These are phyloP conservation scores for Cadophora gregata DNA, from an alignment of 2,329 filamentous ascomycete species.

Conservation along the genomic window DNA sequence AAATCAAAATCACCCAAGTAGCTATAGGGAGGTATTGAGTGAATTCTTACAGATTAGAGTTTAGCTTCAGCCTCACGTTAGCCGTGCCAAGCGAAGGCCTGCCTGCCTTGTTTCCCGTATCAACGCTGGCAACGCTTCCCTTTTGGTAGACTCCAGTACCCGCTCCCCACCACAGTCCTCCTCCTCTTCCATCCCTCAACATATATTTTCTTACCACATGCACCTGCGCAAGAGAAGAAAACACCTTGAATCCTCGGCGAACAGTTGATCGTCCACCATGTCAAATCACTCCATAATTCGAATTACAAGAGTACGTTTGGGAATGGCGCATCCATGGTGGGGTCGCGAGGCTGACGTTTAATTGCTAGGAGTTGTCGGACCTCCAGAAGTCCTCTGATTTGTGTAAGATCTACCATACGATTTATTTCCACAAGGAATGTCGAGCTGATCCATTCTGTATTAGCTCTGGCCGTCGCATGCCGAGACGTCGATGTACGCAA, in stretches of 20 bases:
- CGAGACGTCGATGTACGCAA: slow-evolving; percentile 87
- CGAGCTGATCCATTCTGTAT: slow-evolving; percentile 34
- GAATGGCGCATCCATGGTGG: slow-evolving; percentile 29
- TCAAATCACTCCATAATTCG: slow-evolving; percentile 87
- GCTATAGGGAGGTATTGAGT: too few relatives aligned
- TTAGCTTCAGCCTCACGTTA: slow-evolving; percentile 12
- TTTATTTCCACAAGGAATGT: slow-evolving; percentile 3
- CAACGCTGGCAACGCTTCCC: not conserved
- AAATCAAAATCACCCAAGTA: not conserved
- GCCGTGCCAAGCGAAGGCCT: slow-evolving; percentile 1
- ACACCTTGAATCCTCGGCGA: slow-evolving; percentile 14
- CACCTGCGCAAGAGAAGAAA: slow-evolving; percentile 25
- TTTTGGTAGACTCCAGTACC: not conserved
- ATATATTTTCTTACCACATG: slow-evolving; percentile 22
- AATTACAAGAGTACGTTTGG: slow-evolving; percentile 74
- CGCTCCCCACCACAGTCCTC: not conserved
- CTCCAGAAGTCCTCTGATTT: slow-evolving; percentile 85
- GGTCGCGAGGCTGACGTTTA: slow-evolving; percentile 46
- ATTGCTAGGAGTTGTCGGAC: slow-evolving; percentile 76
- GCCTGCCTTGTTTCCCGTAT: not conserved
- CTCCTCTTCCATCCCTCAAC: slow-evolving; percentile 6
- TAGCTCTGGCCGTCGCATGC: slow-evolving; percentile 86
- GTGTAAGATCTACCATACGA: slow-evolving; percentile 61
- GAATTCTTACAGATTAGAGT: not conserved
- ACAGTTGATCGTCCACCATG: slow-evolving; percentile 53